phyloP scores from a whole-genome alignment of 2,329 filamentous ascomycete genomes.

The Fusarium temperatum region DNA sequence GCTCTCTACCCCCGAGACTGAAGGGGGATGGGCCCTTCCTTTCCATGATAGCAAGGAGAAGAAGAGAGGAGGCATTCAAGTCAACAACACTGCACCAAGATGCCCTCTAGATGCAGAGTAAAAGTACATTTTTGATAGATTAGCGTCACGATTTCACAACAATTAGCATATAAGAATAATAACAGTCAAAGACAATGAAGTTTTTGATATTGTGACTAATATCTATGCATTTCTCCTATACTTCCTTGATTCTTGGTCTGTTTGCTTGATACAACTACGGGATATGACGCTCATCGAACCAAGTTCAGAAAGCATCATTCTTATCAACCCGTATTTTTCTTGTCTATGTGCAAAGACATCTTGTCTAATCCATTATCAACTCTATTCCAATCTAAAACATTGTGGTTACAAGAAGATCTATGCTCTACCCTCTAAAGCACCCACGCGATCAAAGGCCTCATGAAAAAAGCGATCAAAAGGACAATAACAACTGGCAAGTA shows the following conservation, averaged over 20 bases:
- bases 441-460: background rate
- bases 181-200: background rate
- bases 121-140: conserved; percentile 20
- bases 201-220: background rate
- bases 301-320: background rate
- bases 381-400: background rate
- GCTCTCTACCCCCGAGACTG: conserved; percentile 81
- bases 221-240: accelerated
- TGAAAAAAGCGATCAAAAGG: conserved; percentile 12
- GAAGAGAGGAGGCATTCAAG: conserved; percentile 90
- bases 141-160: background rate
- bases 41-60: conserved; percentile 84
- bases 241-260: background rate
- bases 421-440: background rate
- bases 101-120: conserved; percentile 83
- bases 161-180: background rate
- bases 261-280: background rate
- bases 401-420: background rate
- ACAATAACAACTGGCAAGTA: background rate
- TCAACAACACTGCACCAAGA: conserved; percentile 79
- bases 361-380: background rate
- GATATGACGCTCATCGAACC: background rate
- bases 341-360: background rate
- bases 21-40: conserved; percentile 87
- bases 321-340: background rate